phyloP scores from a whole-genome alignment of 345 rosid species.

The Microcos paniculata region DNA sequence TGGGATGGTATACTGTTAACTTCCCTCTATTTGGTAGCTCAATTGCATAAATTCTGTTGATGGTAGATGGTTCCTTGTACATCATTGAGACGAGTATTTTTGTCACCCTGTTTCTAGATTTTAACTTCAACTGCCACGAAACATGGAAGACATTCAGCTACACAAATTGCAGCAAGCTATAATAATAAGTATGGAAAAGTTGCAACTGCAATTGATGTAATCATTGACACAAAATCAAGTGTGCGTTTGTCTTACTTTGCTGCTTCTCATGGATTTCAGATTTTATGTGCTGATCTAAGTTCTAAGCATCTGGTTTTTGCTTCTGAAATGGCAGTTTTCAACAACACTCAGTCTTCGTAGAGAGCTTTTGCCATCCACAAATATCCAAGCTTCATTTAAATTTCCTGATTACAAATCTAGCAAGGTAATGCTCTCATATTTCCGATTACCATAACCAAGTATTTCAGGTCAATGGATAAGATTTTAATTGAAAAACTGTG shows the following conservation, averaged over 20 bases:
- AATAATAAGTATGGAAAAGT: background rate
- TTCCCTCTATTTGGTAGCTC: background rate
- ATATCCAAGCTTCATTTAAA: background rate
- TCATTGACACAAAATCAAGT: background rate
- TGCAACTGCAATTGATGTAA: background rate
- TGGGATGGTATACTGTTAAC: background rate
- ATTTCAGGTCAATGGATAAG: background rate
- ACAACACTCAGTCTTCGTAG: background rate
- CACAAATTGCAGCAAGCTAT: background rate
- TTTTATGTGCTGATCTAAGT: background rate
- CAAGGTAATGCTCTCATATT: background rate
- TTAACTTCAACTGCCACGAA: background rate
- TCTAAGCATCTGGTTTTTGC: background rate
- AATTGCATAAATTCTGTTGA: background rate
- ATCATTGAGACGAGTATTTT: background rate
- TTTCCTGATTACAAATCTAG: constrained; percentile 8
- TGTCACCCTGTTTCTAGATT: background rate
- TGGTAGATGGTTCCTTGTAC: background rate
- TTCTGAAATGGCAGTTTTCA: background rate
- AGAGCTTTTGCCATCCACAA: constrained; percentile 1
- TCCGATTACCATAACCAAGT: background rate
- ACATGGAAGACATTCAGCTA: background rate
- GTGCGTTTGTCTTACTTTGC: background rate
- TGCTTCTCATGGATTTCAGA: background rate
- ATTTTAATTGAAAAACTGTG: background rate